Conservation (phyloP, 495 filamentous ascomycete genomes). For the Penicillium ucsense region DNA sequence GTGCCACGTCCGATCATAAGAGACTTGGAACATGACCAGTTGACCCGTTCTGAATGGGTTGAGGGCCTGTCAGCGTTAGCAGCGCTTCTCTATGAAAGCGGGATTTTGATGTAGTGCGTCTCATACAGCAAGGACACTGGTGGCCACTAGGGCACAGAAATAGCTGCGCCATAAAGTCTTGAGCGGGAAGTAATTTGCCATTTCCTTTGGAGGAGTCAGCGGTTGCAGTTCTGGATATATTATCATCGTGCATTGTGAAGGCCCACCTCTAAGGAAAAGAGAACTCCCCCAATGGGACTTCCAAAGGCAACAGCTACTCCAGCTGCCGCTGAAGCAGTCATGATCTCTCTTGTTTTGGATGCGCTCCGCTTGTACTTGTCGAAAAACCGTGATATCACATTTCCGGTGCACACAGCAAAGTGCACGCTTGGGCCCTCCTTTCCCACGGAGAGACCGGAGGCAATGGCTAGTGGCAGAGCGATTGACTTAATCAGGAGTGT, state of each 20-base stretch:
- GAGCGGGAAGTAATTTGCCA: constrained; percentile 95
- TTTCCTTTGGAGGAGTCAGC: constrained; percentile 46
- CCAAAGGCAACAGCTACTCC: constrained; percentile 96
- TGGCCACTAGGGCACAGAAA: constrained; percentile 94
- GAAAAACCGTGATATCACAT: constrained; percentile 90
- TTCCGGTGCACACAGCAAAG: constrained; percentile 95
- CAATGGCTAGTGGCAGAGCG: constrained; percentile 83
- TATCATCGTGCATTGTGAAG: no score
- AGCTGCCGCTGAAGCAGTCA: constrained; percentile 88
- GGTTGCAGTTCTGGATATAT: no score
- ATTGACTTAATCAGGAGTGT: constrained; percentile 93
- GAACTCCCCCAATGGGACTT: constrained; percentile 90
- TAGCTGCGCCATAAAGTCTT: constrained; percentile 98
- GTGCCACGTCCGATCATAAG: constrained; percentile 94
- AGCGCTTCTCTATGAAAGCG: neutral
- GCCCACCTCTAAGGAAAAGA: constrained; percentile 80
- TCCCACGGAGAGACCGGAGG: constrained; percentile 87
- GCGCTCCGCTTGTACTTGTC: constrained; percentile 89
- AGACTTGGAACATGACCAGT: constrained; percentile 97
- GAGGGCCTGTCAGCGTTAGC: constrained; percentile 51
- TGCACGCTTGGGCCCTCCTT: constrained; percentile 98
- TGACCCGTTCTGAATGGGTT: constrained; percentile 98
- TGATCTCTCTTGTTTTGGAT: constrained; percentile 88
- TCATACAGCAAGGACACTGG: constrained; percentile 72
- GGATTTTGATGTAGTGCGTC: no score